Evolutionary conservation across 192 early-diverging fungal genomes (phyloP), one percentile per base, ranked within the genome.

Genomic region (Phlyctochytrium planicorne): DNA sequence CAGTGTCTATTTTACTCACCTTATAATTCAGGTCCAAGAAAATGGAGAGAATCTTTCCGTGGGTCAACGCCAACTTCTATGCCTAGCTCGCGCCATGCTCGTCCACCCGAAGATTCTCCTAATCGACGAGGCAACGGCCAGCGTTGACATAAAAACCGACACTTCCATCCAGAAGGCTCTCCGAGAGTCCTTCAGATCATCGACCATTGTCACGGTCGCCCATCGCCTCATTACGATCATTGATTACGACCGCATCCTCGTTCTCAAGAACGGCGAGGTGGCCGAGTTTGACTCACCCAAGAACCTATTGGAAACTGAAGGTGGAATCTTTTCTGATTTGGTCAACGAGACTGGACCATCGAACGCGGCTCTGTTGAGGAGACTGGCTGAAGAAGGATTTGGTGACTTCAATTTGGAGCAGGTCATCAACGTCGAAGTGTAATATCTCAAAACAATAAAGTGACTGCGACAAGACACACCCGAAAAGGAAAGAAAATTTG

Each of bases 41-140:
- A 86, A 86, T 32, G 91, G 93, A 34, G 82, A 84, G 23, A 95
- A 94, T 69, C 84, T 92, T 63, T 86, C 82, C 29, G 78, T 91
- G 34, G 89, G 89, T 0, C 86, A 91, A 59, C 67, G 82, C 0
- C 81, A 82, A 71, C 76, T 90, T 1, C 25, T 90, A 30, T 87
- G 82, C 27, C 75, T 90, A 29, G 83, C 75, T 27, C 78, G 88
- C 1, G 88, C 87, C 0, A 71, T 84, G 37, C 70, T 91, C 59
- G 52, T 69, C 36, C 73, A 79, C 34, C 66, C 72, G 33, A 65
- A 75, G 17, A 75, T 91, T 31, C 63, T 91, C n/a, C 65, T 88
- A 0, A 67, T 91, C 34, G 88, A 91, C 60, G 90, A 91, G 64
- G 90, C 90, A 1, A 91, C 89, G 4, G 78, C 88, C 10, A 70